A percentile compares a stretch with the other conserved stretches of the same genome.
These are phyloP conservation scores for Magnusiomyces tetraspermus DNA, from an alignment of 1,139 yeast species.

Conservation along the genomic window DNA sequence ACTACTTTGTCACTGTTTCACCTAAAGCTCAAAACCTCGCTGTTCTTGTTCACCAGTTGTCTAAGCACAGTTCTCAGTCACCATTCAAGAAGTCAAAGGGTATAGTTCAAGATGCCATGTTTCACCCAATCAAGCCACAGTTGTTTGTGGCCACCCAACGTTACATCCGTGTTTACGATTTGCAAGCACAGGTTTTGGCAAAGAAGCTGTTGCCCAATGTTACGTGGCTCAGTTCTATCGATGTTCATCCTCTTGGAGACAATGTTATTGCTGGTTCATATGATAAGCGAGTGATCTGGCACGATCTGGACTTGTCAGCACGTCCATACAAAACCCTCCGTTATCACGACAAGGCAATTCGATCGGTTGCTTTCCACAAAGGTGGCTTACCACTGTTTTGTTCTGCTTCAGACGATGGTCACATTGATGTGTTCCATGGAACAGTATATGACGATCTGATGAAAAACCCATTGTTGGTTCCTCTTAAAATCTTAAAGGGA, in stretches of 20 bases:
- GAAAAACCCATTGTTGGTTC: constrained; percentile 93
- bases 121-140: constrained; percentile 95
- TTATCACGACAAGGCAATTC: constrained; percentile 90
- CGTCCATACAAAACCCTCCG: constrained; percentile 94
- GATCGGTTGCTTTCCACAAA: constrained; percentile 80
- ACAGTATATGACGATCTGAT: constrained; percentile 92
- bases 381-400: constrained; percentile 81
- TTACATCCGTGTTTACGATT: constrained; percentile 80
- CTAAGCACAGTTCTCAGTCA: constrained; percentile 93
- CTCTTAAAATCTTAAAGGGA: constrained; percentile 90
- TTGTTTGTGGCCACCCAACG: constrained; percentile 91
- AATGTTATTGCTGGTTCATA: constrained; percentile 85
- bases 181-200: constrained; percentile 72
- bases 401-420: constrained; percentile 94
- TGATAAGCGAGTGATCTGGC: constrained; percentile 96
- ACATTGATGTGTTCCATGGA: constrained; percentile 90
- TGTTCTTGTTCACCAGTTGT: constrained; percentile 85
- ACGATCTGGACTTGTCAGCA: constrained; percentile 78
- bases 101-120: constrained; percentile 87
- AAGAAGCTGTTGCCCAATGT: constrained; percentile 93
- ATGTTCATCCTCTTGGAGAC: constrained; percentile 94
- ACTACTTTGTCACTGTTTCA: constrained; percentile 86
- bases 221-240: constrained; percentile 84
- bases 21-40: constrained; percentile 86
- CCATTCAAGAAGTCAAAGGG: constrained; percentile 94